phyloP scores from a whole-genome alignment of 2,329 filamentous ascomycete species.

The Colletotrichum chlorophyti region DNA sequence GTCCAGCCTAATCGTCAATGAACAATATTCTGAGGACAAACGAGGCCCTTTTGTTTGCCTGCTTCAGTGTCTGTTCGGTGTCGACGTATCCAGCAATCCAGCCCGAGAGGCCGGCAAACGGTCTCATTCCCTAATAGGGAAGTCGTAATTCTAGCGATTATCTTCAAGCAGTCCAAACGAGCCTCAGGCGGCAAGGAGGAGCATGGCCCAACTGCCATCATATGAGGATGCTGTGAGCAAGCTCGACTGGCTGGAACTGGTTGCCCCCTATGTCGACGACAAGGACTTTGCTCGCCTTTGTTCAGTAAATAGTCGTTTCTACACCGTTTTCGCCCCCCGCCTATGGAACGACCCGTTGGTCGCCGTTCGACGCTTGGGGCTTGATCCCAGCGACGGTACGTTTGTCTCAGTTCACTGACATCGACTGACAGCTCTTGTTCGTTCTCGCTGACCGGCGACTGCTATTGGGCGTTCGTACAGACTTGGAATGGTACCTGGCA shows the following conservation, averaged over 20 bases:
- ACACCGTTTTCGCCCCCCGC: slow-evolving; percentile 55
- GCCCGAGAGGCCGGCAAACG: not conserved
- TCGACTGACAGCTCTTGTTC: too few relatives aligned
- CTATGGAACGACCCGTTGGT: slow-evolving; percentile 60
- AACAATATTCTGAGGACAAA: not conserved
- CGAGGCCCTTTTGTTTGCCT: not conserved
- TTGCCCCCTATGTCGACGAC: slow-evolving; percentile 50
- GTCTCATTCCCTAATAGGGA: slow-evolving; percentile 5
- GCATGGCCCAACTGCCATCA: slow-evolving; percentile 49
- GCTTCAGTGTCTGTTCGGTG: not conserved
- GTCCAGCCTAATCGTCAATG: not conserved
- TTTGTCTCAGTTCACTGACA: slow-evolving; percentile 14
- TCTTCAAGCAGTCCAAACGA: not conserved
- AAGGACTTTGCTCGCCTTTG: slow-evolving; percentile 53
- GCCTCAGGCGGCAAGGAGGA: not conserved
- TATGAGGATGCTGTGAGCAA: slow-evolving; percentile 57
- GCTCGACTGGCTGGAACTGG: slow-evolving; percentile 56
- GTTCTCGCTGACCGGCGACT: slow-evolving; percentile 6
- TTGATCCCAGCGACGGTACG: slow-evolving; percentile 55
- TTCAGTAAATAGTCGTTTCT: slow-evolving; percentile 54
- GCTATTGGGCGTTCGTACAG: slow-evolving; percentile 39
- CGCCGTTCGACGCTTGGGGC: slow-evolving; percentile 44
- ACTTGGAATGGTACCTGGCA: slow-evolving; percentile 54
- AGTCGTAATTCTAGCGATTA: not conserved
- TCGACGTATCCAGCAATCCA: not conserved